Evolutionary conservation across 805 yeast species (phyloP).

Genomic region (Cyberlindnera subsufficiens): DNA sequence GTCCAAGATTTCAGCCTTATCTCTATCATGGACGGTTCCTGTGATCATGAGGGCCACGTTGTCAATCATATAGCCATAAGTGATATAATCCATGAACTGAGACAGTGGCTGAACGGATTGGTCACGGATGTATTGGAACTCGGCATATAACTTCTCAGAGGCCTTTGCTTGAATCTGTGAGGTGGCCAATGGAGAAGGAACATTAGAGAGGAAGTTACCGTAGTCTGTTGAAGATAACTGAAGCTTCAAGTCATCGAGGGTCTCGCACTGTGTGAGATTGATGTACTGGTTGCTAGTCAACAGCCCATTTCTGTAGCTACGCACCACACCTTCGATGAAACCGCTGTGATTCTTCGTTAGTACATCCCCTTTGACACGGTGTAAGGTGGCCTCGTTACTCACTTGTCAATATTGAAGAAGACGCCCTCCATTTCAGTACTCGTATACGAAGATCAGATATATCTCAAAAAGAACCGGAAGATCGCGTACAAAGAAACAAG

Average conservation of each 20-base stretch:
- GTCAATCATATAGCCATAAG: slow-evolving; percentile 97
- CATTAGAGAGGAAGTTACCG: slow-evolving; percentile 81
- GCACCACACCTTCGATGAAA: slow-evolving; percentile 86
- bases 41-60: slow-evolving; percentile 94
- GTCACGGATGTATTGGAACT: slow-evolving; percentile 78
- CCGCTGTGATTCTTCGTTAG: slow-evolving; percentile 40
- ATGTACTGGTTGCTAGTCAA: slow-evolving; percentile 74
- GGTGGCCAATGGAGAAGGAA: slow-evolving; percentile 79
- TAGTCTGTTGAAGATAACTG: slow-evolving; percentile 96
- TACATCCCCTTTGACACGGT: slow-evolving; percentile 2
- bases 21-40: slow-evolving; percentile 94
- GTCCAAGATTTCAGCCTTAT: slow-evolving; percentile 77
- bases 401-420: slow-evolving; percentile 75
- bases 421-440: slow-evolving; percentile 74
- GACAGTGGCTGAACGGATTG: slow-evolving; percentile 80
- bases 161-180: slow-evolving; percentile 80
- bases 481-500: too few relatives aligned
- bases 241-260: slow-evolving; percentile 86
- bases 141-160: slow-evolving; percentile 65
- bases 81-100: slow-evolving; percentile 84
- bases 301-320: slow-evolving; percentile 88
- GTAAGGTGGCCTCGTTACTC: slow-evolving; percentile 1
- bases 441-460: not conserved
- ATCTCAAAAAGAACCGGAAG: not conserved
- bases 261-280: slow-evolving; percentile 93